Base-by-base conservation (phyloP, 2,329 filamentous ascomycete species). In the Ophiostoma sp. region DNA sequence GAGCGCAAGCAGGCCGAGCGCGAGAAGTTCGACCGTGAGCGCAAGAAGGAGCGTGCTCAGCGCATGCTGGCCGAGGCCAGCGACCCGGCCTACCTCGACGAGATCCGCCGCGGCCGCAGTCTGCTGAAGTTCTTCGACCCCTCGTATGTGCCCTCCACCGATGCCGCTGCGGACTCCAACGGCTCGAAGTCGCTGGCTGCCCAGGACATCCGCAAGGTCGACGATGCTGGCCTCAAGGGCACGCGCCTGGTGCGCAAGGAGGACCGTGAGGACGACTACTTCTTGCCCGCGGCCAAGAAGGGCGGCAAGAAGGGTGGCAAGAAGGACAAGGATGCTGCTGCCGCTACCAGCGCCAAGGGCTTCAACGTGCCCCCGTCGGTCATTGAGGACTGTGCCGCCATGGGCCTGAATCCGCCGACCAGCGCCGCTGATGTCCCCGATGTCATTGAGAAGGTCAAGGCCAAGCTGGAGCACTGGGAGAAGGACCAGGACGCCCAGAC, bases 41-140 rank as follows among this genome's bases (percentile, higher is more conserved):
- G 90, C 84, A 90, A 91, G 84, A 92, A 91, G 85, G 91, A 92
- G 80, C 88, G 90, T 70, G 93, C 93, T 72, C 88, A 93, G 83
- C 88, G 91, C 81, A 87, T 93, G 82, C 90, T 97, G 55, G 90
- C 91, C 79, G 92, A 95, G 80, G 93, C 93, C 78, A 93, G 91
- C 80, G 91, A 93, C 78, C 94, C 92, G 19, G 96, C 96, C 70
- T 99, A 94, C 86, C 87, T 93, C 64, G 94, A 98, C 78, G 94
- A 99, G 85, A 97, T 99, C 80, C 89, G 94, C 79, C 92, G 92
- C 71, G 93, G 94, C 75, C 93, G 96, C 84, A 92, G 91, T 81
- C 87, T 99, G 63, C 93, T 98, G 78, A 91, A 91, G 78, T 95
- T 95, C 87, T 95, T 98, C 78, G 95, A 98, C 82, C 95, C 95